Conservation (phyloP, 352 stramenopile genomes). For the Achlya hypogyna region DNA sequence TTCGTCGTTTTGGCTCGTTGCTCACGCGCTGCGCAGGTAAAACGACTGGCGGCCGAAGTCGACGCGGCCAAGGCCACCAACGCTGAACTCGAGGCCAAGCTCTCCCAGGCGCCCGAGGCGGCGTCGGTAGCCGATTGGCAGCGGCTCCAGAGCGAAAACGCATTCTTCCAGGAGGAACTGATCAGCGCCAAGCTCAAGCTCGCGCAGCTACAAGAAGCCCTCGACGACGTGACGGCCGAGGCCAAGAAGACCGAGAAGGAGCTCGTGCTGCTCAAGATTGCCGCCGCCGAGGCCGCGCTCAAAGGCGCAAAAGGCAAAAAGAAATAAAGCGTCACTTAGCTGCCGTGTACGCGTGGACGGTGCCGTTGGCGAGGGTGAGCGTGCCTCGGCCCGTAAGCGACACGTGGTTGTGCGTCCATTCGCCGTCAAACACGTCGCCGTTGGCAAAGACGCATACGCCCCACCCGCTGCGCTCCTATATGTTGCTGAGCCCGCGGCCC, state of each 20-base stretch:
- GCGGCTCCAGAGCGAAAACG: constrained; percentile 57
- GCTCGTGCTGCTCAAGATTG: constrained; percentile 40
- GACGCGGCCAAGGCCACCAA: constrained; percentile 6
- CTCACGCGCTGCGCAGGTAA: background rate
- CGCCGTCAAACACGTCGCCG: constrained; percentile 44
- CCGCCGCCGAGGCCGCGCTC: constrained; percentile 30
- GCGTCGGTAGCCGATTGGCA: background rate
- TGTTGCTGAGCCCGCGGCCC: background rate
- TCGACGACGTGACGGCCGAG: constrained; percentile 47
- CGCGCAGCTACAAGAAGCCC: constrained; percentile 55
- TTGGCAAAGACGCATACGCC: constrained; percentile 44
- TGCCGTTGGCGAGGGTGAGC: constrained; percentile 63
- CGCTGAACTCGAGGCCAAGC: background rate
- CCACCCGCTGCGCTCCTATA: constrained; percentile 51
- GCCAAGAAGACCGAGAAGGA: constrained; percentile 60
- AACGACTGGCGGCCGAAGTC: background rate
- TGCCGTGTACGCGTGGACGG: constrained; percentile 45
- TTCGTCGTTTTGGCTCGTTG: background rate
- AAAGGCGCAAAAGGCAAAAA: constrained; percentile 37
- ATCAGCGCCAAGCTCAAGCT: constrained; percentile 81
- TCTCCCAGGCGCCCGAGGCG: background rate
- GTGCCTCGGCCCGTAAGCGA: constrained; percentile 57
- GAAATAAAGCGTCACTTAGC: background rate
- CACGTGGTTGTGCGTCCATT: constrained; percentile 70
- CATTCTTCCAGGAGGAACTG: constrained; percentile 74